Base-by-base conservation (phyloP, 2,329 filamentous ascomycete genomes). In the Penicillium sp. region DNA sequence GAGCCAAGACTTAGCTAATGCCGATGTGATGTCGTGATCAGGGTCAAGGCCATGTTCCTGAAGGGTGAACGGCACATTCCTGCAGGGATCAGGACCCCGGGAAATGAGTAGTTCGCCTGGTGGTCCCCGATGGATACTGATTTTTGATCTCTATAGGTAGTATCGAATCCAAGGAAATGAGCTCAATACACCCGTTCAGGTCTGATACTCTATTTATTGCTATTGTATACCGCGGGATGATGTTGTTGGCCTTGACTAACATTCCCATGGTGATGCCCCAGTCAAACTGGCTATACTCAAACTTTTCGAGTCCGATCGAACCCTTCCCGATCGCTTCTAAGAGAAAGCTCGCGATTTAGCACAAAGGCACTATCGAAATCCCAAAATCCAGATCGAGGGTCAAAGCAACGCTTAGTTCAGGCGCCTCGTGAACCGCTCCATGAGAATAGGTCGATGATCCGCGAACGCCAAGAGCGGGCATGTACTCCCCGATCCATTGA, bases 21-120 rank as follows among this genome's bases (percentile, higher is more conserved):
- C 41, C 51, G 19, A 50, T 9, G 13, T 22, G 39, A 62, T 64
- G 62, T 59, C 60, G 62, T 62, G 58, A 59, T 62, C 22, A 33
- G 58, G 33, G 16, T 46, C 46, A 49, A 53, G 52, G 33, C 24
- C 37, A 13, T 40, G 36, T 35, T 24, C 36, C 27, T 31, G 24
- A 37, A 14, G n/a, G 19, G 27, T 7, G 36, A 33, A 43, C 50
- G 14, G 40, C 41, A 37, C 47, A 47, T 37, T 49, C 27, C 40
- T 60, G 49, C 44, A 54, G 58, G 39, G 54, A 27, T 50, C 19
- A 37, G 27, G 40, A 18, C 31, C 31, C 41, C 44, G 43, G 33
- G 47, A 46, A 40, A 56, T 55, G 41, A 46, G 50, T 62, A 60
- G 50, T 46, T 55, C 47, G 41, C n/a, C 33, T 19, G 35, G 33